Percentiles rank a stretch among this genome's conserved stretches.
phyloP scores from a whole-genome alignment of 169 alveolate genomes.

The Plasmodium gaboni region DNA sequence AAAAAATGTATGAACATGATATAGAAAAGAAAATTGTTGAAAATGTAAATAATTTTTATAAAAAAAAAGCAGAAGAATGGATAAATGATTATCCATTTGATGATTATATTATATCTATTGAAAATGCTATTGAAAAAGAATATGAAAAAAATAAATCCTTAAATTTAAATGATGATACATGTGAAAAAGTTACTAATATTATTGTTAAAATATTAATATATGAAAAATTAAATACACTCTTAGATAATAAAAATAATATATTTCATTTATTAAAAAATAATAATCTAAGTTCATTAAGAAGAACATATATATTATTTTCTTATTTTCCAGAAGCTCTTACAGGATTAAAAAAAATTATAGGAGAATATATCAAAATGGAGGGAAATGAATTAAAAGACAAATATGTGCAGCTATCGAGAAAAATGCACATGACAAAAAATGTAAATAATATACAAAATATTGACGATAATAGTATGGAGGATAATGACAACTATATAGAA shows the following conservation, averaged over 20 bases:
- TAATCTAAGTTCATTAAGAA: constrained; percentile 42
- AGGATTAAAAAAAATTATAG: constrained; percentile 70
- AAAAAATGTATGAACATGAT: constrained; percentile 72
- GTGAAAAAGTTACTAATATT: constrained; percentile 67
- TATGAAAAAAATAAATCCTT: constrained; percentile 50
- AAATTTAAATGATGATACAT: constrained; percentile 52
- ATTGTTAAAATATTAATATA: constrained; percentile 55
- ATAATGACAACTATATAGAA: constrained; percentile 21
- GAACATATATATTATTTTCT: constrained; percentile 77
- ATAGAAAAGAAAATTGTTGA: constrained; percentile 60
- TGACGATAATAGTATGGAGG: constrained; percentile 6
- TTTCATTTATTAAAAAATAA: constrained; percentile 52
- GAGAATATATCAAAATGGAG: constrained; percentile 58
- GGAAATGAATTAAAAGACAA: constrained; percentile 62
- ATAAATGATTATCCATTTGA: constrained; percentile 42
- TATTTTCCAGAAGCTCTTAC: constrained; percentile 75
- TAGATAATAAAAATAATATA: constrained; percentile 37
- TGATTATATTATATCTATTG: constrained; percentile 77
- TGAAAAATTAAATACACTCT: constrained; percentile 45
- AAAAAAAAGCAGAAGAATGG: constrained; percentile 71
- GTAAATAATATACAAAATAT: neutral
- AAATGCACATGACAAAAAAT: neutral
- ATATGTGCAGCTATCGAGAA: constrained; percentile 26
- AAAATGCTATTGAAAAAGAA: constrained; percentile 65
- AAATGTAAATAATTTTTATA: constrained; percentile 70